A percentile compares a stretch with the other conserved stretches of the same genome.
Conservation (phyloP, 2,329 filamentous ascomycete species). For the Cladosporium phlei region DNA sequence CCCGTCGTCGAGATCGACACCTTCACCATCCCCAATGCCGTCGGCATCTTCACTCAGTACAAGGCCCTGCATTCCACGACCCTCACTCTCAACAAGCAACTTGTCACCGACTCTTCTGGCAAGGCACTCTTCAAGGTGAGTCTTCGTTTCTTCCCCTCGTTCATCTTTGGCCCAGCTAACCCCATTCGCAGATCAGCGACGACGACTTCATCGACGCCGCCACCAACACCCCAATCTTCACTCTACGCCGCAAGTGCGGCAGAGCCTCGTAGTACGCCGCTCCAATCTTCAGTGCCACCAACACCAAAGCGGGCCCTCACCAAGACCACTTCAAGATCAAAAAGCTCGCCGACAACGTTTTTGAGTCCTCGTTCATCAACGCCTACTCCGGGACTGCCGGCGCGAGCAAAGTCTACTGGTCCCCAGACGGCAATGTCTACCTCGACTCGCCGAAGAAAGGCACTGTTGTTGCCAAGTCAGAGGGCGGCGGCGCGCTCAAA, state of each 20-base stretch:
- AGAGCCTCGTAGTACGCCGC: slow-evolving; percentile 4
- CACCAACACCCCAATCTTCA: not conserved
- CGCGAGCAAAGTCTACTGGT: slow-evolving; percentile 5
- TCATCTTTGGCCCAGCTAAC: not conserved
- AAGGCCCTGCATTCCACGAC: not conserved
- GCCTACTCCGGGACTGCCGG: not conserved
- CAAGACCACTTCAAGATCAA: slow-evolving; percentile 1
- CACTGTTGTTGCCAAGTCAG: not conserved
- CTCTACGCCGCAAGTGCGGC: slow-evolving; percentile 7
- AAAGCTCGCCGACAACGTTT: not conserved
- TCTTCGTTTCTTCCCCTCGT: no score
- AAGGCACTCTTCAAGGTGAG: slow-evolving; percentile 6
- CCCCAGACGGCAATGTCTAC: slow-evolving; percentile 5
- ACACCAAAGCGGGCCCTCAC: not conserved
- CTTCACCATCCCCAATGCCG: not conserved
- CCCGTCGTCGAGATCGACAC: no score
- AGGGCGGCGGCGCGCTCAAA: not conserved
- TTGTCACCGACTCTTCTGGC: slow-evolving; percentile 7
- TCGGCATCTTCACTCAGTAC: slow-evolving; percentile 5
- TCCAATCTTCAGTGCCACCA: not conserved
- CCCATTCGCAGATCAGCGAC: not conserved
- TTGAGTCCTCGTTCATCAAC: slow-evolving; percentile 8
- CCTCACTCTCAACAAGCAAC: slow-evolving; percentile 4
- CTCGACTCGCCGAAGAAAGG: slow-evolving; percentile 6
- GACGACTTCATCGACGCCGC: slow-evolving; percentile 6